phyloP scores from a whole-genome alignment of 495 filamentous ascomycete genomes.

The Thozetella sp. region DNA sequence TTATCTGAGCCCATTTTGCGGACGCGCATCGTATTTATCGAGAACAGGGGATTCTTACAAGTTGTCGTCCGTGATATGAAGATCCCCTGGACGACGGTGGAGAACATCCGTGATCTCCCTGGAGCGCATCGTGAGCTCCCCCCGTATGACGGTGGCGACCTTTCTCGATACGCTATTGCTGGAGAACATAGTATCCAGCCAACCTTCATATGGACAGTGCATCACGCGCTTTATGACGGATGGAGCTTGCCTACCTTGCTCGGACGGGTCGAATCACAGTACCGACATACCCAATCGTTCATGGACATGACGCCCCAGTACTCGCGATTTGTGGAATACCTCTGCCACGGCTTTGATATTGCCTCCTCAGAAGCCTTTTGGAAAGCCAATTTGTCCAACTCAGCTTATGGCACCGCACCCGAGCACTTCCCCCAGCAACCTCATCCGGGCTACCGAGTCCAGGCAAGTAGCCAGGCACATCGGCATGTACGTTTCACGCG shows the following conservation, averaged over 20 bases:
- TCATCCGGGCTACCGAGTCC: conserved; percentile 13
- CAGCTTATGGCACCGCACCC: conserved; percentile 2
- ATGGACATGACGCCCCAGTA: conserved; percentile 22
- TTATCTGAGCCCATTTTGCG: conserved; percentile 6
- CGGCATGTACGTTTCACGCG: conserved; percentile 7
- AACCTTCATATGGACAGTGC: neutral
- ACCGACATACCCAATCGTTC: conserved; percentile 10
- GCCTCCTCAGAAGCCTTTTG: conserved; percentile 18
- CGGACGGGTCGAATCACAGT: conserved; percentile 14
- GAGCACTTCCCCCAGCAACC: conserved; percentile 29
- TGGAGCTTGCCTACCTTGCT: neutral
- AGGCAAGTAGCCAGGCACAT: conserved; percentile 14
- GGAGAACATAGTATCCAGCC: neutral
- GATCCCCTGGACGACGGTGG: conserved; percentile 11
- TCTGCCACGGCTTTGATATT: conserved; percentile 10
- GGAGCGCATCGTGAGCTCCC: conserved; percentile 11
- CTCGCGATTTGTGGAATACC: conserved; percentile 22
- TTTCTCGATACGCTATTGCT: conserved; percentile 18
- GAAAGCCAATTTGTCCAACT: conserved; percentile 14
- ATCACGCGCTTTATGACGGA: neutral
- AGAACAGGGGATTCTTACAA: conserved; percentile 15
- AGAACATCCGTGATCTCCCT: conserved; percentile 4
- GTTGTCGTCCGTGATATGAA: conserved; percentile 12
- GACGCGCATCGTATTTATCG: conserved; percentile 22
- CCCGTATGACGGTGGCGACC: conserved; percentile 14